Percentiles rank a stretch among this genome's conserved stretches.
Evolutionary conservation across 2,329 filamentous ascomycete genomes (phyloP).

Genomic region (Neurospora crassa): DNA sequence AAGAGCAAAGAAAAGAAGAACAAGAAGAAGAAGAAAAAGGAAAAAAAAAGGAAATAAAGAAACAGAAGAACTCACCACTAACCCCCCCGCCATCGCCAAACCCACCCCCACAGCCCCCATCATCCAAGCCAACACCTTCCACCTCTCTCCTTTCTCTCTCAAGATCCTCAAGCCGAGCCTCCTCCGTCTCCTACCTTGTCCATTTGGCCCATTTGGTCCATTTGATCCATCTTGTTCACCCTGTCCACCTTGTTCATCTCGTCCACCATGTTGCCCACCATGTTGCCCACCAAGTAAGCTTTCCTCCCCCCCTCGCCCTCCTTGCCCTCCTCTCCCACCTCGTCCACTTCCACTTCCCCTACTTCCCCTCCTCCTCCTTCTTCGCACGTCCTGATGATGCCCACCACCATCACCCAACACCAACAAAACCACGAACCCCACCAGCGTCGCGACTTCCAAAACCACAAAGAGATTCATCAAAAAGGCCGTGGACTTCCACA

Average conservation of each 20-base stretch:
- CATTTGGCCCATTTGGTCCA: background rate
- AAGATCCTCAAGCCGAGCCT: background rate
- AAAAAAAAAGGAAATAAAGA: background rate
- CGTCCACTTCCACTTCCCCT: too few species aligned
- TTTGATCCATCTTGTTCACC: too few species aligned
- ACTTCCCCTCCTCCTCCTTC: too few species aligned
- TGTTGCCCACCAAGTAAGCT: too few species aligned
- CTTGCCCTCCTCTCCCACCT: too few species aligned
- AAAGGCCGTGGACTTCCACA: conserved; percentile 86
- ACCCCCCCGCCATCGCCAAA: background rate
- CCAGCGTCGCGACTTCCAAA: conserved; percentile 70
- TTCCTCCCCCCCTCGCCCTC: too few species aligned
- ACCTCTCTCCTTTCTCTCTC: background rate
- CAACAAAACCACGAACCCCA: conserved; percentile 70
- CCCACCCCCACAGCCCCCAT: conserved; percentile 21
- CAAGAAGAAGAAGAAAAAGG: conserved; percentile 46
- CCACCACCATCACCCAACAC: conserved; percentile 24
- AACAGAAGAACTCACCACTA: background rate
- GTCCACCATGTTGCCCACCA: too few species aligned
- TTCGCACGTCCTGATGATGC: too few species aligned
- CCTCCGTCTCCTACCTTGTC: background rate
- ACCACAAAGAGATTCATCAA: conserved; percentile 76
- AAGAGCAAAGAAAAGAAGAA: too few species aligned
- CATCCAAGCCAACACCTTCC: background rate
- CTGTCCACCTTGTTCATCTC: background rate